These are phyloP conservation scores for Diaporthe humulicola DNA, from an alignment of 2,329 filamentous ascomycete genomes.

Conservation along the genomic window DNA sequence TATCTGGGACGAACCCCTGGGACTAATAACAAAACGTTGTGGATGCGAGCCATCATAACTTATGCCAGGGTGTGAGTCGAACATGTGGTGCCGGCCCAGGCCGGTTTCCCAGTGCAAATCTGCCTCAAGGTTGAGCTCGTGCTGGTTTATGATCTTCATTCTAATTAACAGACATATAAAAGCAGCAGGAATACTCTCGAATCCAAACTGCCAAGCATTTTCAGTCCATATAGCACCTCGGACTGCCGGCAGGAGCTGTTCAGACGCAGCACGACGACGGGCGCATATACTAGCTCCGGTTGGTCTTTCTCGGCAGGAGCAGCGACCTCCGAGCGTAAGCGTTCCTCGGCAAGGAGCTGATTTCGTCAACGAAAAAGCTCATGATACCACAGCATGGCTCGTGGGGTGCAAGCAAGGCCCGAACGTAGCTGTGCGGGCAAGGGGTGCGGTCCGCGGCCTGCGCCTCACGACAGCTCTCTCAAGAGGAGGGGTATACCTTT, in stretches of 20 bases:
- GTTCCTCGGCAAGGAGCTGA: constrained; percentile 7
- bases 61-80: constrained; percentile 14
- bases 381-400: constrained; percentile 21
- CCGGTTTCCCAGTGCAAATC: neutral
- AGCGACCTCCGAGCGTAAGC: neutral
- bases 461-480: neutral
- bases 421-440: neutral
- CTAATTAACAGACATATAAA: neutral
- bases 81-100: neutral
- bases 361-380: constrained; percentile 17
- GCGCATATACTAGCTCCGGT: neutral
- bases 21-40: constrained; percentile 8
- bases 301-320: neutral
- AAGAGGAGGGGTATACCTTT: neutral
- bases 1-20: constrained; percentile 22
- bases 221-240: neutral
- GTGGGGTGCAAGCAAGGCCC: constrained; percentile 12
- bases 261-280: neutral
- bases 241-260: neutral
- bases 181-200: neutral
- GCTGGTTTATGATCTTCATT: neutral
- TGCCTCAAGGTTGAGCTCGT: neutral
- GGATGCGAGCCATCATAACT: neutral
- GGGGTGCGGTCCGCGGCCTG: constrained; percentile 14
- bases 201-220: no score